Conservation (phyloP, 768 basidiomycete species). For the Russula lepida region DNA sequence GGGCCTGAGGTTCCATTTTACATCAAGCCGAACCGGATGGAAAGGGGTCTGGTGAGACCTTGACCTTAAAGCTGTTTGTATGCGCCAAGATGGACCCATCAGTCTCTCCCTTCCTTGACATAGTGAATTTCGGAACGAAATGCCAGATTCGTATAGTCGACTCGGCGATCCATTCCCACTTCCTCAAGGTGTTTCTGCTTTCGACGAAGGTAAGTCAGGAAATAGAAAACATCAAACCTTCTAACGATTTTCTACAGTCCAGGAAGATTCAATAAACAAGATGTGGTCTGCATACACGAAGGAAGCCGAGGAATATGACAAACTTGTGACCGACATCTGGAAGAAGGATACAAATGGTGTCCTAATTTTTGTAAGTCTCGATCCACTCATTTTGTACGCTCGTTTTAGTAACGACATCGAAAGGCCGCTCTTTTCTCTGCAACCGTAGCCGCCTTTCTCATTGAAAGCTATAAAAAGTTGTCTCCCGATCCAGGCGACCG, state of each 20-base stretch:
- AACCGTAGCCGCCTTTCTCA: constrained; percentile 17
- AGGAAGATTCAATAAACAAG: neutral
- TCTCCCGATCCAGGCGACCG: constrained; percentile 3
- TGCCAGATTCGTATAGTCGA: neutral
- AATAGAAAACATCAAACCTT: neutral
- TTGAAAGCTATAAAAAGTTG: constrained; percentile 20
- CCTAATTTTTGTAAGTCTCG: constrained; percentile 18
- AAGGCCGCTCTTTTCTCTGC: constrained; percentile 23
- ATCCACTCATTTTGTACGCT: neutral
- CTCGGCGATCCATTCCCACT: neutral
- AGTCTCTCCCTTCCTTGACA: neutral
- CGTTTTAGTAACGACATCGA: neutral
- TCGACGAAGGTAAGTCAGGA: neutral
- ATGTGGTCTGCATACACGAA: constrained; percentile 17
- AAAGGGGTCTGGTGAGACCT: no score
- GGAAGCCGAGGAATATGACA: constrained; percentile 9
- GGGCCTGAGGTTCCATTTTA: neutral
- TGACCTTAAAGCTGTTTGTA: no score
- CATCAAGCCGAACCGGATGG: no score
- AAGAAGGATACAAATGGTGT: constrained; percentile 14
- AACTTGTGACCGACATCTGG: constrained; percentile 5
- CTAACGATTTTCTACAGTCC: neutral
- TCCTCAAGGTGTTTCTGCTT: neutral
- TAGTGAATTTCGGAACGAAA: neutral
- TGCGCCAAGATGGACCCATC: neutral